Evolutionary conservation across 306 rosid genomes (phyloP).

Genomic region (Cicer judaicum): DNA sequence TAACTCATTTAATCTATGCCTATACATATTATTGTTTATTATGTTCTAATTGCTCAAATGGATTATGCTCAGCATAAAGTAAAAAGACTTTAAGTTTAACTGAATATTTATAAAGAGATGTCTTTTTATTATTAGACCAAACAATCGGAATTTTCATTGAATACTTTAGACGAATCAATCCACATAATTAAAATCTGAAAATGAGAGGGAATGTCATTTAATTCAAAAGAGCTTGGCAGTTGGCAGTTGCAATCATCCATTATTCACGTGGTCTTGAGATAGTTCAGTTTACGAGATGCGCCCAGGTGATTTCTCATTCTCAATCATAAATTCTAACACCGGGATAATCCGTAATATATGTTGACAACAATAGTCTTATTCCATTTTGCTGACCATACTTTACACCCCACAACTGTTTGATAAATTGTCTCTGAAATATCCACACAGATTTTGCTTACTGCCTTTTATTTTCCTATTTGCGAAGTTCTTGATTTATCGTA

Average conservation of each 20-base stretch:
- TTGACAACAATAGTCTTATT: background rate
- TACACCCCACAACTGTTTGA: constrained; percentile 8
- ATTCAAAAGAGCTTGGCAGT: too few relatives aligned
- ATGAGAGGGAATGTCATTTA: too few relatives aligned
- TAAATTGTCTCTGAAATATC: background rate
- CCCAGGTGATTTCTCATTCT: constrained; percentile 12
- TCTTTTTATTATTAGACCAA: too few relatives aligned
- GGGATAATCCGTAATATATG: background rate
- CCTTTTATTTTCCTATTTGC: background rate
- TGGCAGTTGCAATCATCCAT: background rate
- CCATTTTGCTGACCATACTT: constrained; percentile 7
- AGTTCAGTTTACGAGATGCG: background rate
- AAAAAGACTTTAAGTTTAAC: too few relatives aligned
- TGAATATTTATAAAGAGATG: too few relatives aligned
- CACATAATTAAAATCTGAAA: too few relatives aligned
- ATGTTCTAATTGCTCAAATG: too few relatives aligned
- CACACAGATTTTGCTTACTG: background rate
- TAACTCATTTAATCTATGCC: too few relatives aligned
- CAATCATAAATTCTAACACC: background rate
- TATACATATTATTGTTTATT: too few relatives aligned
- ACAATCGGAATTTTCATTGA: too few relatives aligned
- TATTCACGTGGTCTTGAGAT: background rate
- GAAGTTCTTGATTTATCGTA: background rate
- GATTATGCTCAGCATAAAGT: too few relatives aligned
- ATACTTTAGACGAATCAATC: too few relatives aligned